Evolutionary conservation across 1,284 basidiomycete genomes (phyloP).

Genomic region (Blastosporella zonata): DNA sequence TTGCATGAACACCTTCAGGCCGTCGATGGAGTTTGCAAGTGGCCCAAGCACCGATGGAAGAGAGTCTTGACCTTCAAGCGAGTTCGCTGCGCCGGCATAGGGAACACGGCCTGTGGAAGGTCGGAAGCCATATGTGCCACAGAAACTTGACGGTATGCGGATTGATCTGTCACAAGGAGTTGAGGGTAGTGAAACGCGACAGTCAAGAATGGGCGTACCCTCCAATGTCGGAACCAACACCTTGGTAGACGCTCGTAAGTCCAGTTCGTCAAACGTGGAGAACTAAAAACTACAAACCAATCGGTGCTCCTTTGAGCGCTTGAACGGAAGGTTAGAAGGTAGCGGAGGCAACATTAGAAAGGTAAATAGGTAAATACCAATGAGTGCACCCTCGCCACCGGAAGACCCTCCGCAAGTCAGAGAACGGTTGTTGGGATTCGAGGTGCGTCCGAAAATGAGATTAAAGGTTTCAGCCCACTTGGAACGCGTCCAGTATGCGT

Average conservation of each 20-base stretch:
- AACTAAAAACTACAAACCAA: constrained; percentile 21
- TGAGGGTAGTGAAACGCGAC: not conserved
- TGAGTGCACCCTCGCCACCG: constrained; percentile 61
- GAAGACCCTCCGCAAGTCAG: constrained; percentile 55
- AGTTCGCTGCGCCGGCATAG: constrained; percentile 61
- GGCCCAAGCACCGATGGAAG: constrained; percentile 74
- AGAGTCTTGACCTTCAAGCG: constrained; percentile 69
- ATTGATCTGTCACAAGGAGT: constrained; percentile 44
- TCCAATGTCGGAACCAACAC: constrained; percentile 39
- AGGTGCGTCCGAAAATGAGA: constrained; percentile 65
- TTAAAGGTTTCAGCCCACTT: constrained; percentile 51
- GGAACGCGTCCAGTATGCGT: not conserved
- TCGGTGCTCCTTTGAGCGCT: constrained; percentile 34
- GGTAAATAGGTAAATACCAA: constrained; percentile 28
- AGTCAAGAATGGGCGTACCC: constrained; percentile 24
- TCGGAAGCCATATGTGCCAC: constrained; percentile 67
- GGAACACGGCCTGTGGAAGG: constrained; percentile 73
- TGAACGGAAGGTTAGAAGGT: not conserved
- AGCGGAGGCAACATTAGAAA: not conserved
- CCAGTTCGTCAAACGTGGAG: not conserved
- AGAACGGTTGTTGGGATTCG: constrained; percentile 56
- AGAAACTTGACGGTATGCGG: constrained; percentile 67
- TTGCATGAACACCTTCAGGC: constrained; percentile 63
- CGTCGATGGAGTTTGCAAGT: constrained; percentile 53
- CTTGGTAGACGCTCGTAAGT: constrained; percentile 15